A percentile compares a stretch with the other conserved stretches of the same genome.
Conservation (phyloP, 148 eudicot genomes). For the Rhododendron simsii region DNA sequence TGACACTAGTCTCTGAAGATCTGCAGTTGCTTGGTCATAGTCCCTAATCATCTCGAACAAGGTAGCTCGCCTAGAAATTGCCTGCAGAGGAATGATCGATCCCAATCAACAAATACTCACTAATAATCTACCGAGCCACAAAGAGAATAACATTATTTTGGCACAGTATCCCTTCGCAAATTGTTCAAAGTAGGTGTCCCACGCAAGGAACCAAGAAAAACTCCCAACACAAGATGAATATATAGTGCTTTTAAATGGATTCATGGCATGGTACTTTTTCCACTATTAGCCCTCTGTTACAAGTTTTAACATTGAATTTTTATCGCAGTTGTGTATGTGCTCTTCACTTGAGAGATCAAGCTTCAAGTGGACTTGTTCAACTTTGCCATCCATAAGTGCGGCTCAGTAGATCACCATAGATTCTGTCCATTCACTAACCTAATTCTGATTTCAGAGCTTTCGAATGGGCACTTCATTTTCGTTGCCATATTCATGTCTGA, state of each 20-base stretch:
- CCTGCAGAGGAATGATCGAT: constrained; percentile 36
- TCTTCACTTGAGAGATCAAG: background rate
- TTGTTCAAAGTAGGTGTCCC: background rate
- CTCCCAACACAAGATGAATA: background rate
- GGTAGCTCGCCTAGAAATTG: constrained; percentile 78
- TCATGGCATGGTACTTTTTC: background rate
- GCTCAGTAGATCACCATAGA: background rate
- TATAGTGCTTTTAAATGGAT: background rate
- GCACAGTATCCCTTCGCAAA: background rate
- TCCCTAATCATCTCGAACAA: constrained; percentile 93
- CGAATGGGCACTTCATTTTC: background rate
- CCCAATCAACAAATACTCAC: background rate
- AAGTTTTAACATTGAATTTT: background rate
- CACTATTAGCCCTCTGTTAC: background rate
- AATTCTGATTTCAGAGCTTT: background rate
- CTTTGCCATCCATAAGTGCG: background rate
- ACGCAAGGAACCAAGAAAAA: background rate
- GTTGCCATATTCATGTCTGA: background rate
- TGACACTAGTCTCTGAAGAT: constrained; percentile 58
- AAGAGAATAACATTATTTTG: background rate
- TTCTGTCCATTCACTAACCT: background rate
- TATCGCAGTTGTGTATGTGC: background rate
- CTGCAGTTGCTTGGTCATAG: constrained; percentile 74
- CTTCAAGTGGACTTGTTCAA: background rate
- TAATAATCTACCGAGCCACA: background rate